phyloP scores from a whole-genome alignment of 306 rosid genomes.

The Castanea sativa region DNA sequence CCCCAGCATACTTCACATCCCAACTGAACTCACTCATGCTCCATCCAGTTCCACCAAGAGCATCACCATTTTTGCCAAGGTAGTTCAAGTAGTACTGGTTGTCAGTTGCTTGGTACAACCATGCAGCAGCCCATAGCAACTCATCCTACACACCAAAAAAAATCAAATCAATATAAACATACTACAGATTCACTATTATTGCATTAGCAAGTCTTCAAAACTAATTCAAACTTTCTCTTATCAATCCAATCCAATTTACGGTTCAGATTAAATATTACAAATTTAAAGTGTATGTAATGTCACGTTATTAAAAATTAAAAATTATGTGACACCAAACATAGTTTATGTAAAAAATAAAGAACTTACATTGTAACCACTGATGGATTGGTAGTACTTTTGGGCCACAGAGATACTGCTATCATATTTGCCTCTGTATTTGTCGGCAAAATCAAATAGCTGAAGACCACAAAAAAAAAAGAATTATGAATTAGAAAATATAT shows the following conservation, averaged over 20 bases:
- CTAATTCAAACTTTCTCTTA: too few species aligned
- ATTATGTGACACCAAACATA: too few species aligned
- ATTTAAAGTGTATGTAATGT: too few species aligned
- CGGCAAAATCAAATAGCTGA: constrained; percentile 92
- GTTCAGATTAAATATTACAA: too few species aligned
- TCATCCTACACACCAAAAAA: constrained; percentile 54
- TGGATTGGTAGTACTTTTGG: constrained; percentile 79
- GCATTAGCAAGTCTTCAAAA: too few species aligned
- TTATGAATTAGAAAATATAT: background rate
- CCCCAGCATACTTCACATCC: constrained; percentile 94
- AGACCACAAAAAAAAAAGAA: background rate
- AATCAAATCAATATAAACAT: background rate
- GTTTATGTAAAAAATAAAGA: background rate
- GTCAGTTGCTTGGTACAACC: constrained; percentile 90
- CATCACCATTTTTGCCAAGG: constrained; percentile 75
- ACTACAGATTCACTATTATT: background rate
- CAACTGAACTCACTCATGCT: constrained; percentile 85
- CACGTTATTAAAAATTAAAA: too few species aligned
- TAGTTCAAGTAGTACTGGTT: constrained; percentile 72
- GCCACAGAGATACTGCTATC: constrained; percentile 84
- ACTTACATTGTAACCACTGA: constrained; percentile 89
- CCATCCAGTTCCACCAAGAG: constrained; percentile 97
- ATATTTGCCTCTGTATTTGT: constrained; percentile 89
- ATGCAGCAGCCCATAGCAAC: constrained; percentile 95
- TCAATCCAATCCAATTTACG: too few species aligned